These are phyloP conservation scores for Phylloporus sp. DNA, from an alignment of 768 basidiomycete genomes.

Conservation along the genomic window DNA sequence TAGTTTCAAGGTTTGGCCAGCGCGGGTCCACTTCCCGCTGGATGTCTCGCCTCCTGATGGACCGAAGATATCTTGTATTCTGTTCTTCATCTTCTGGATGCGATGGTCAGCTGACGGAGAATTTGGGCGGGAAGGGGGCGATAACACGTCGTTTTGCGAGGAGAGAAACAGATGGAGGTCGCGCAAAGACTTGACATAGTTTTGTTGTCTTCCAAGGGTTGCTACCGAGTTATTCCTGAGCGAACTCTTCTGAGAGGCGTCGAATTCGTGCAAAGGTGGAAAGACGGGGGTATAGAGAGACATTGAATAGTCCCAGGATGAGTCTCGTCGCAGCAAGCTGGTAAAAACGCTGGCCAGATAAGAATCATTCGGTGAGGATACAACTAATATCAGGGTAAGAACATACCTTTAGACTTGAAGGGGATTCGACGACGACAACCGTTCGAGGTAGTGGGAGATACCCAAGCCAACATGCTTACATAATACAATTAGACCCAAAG, in stretches of 20 bases:
- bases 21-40: slow-evolving; percentile 45
- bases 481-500: slow-evolving; percentile 1
- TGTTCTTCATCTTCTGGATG: slow-evolving; percentile 32
- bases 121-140: slow-evolving; percentile 33
- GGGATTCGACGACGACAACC: neutral
- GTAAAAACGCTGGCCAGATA: neutral
- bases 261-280: slow-evolving; percentile 18
- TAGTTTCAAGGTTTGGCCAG: slow-evolving; percentile 39
- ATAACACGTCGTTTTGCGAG: slow-evolving; percentile 31
- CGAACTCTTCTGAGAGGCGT: slow-evolving; percentile 4
- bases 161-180: slow-evolving; percentile 33
- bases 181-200: slow-evolving; percentile 25
- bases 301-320: slow-evolving; percentile 15
- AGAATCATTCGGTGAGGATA: neutral
- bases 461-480: slow-evolving; percentile 10
- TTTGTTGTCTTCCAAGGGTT: slow-evolving; percentile 9
- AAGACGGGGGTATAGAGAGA: slow-evolving; percentile 35
- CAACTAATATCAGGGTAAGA: neutral
- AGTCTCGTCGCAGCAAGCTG: neutral
- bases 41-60: slow-evolving; percentile 38
- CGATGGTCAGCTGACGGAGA: slow-evolving; percentile 28
- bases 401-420: slow-evolving; percentile 6
- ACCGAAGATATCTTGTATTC: slow-evolving; percentile 34
- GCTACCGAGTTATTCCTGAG: neutral
- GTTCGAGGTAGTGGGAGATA: slow-evolving; percentile 5